Percentiles rank a stretch among this genome's conserved stretches.
Evolutionary conservation across 768 basidiomycete genomes (phyloP).

Genomic region (Heimioporus sp.): DNA sequence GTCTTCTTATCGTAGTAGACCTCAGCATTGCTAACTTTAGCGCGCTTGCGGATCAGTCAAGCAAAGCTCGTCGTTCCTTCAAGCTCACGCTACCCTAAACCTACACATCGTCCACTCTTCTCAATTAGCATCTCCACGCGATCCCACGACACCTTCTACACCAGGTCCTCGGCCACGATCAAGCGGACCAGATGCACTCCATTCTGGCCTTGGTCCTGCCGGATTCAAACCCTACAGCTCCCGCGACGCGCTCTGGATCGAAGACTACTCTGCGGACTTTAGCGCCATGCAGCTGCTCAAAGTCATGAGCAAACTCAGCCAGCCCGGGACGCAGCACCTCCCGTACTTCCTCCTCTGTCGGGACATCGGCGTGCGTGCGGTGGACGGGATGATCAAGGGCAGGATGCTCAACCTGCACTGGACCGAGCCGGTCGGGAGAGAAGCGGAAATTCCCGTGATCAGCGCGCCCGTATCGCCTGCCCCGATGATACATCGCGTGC

Average conservation of each 20-base stretch:
- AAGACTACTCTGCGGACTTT: constrained; percentile 63
- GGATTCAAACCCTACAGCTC: constrained; percentile 58
- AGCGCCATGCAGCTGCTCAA: constrained; percentile 76
- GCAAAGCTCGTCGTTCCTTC: constrained; percentile 80
- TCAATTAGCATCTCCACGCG: constrained; percentile 46
- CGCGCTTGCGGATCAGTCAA: constrained; percentile 46
- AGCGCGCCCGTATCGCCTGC: constrained; percentile 25
- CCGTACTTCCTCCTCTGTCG: constrained; percentile 81
- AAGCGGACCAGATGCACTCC: constrained; percentile 48
- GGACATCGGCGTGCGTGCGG: constrained; percentile 78
- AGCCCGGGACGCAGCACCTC: constrained; percentile 58
- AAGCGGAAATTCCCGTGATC: constrained; percentile 35
- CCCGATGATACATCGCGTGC: constrained; percentile 25
- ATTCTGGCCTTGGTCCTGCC: constrained; percentile 57
- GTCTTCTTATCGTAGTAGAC: constrained; percentile 21
- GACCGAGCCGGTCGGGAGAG: constrained; percentile 67
- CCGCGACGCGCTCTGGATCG: constrained; percentile 25
- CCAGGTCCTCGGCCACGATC: constrained; percentile 33
- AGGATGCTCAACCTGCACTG: constrained; percentile 73
- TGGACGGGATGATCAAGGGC: constrained; percentile 83
- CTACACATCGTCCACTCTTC: constrained; percentile 86
- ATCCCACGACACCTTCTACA: constrained; percentile 30
- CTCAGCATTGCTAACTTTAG: constrained; percentile 3
- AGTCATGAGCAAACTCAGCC: constrained; percentile 77
- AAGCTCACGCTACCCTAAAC: constrained; percentile 80